Evolutionary conservation across 768 basidiomycete genomes (phyloP), one percentile per base, ranked within the genome.

Genomic region (Boletellus ananiceps): DNA sequence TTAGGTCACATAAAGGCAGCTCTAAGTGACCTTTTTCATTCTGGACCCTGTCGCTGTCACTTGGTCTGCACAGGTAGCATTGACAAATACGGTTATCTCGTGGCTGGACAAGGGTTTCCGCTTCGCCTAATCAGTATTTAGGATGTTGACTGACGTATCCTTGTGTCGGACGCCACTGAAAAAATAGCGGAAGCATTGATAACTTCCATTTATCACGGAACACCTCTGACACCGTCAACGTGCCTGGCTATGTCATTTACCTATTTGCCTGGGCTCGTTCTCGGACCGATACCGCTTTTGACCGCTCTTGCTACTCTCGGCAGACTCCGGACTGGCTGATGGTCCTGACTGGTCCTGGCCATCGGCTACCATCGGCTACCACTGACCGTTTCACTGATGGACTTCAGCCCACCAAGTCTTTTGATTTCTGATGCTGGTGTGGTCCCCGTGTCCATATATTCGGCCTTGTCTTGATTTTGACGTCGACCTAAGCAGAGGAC

Each of bases 201-300:
- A 31, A 25, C n/a, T 47, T 46, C 54, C 41, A 31, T 43, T 34
- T 39, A 34, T 51, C 42, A 49, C 51, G 50, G 54, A 52, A 53
- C 39, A 41, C 33, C 3, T 50, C 37, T 40, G 46, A 42, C 25
- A 29, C 33, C 41, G 33, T 56, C 35, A 40, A 32, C 47, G 50
- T 56, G 35, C 49, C 57, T 59, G n/a, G 34, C 37, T 40, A 15
- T 18, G 16, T 40, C 43, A 18, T 14, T 18, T 8, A 19, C 19
- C 21, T 21, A 9, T 37, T 42, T 16, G 25, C 19, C 19, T 19
- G 19, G 19, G 19, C 19, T 19, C 19, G 19, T 19, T 19, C 19
- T 19, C 19, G 19, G 3, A 19, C 19, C 19, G 29, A 11, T 29
- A 29, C 29, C 29, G 11, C 7, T 29, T 29, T 29, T 9, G 29